Evolutionary conservation across 495 filamentous ascomycete genomes (phyloP).

Genomic region (Penicillium argentinense): DNA sequence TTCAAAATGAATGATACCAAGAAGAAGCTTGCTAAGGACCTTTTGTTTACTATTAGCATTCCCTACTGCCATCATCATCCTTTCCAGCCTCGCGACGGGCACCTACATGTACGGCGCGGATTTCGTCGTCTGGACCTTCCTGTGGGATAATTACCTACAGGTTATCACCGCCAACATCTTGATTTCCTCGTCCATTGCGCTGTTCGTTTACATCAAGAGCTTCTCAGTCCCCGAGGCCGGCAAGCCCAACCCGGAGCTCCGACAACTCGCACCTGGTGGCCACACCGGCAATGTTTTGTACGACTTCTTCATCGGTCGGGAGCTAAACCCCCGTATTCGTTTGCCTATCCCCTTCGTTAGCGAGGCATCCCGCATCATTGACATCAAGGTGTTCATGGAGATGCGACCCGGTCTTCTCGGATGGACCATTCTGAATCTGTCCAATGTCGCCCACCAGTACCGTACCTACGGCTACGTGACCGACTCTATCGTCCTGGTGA

Average conservation of each 20-base stretch:
- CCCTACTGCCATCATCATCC: conserved; percentile 65
- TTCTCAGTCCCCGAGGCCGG: conserved; percentile 72
- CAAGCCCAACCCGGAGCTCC: conserved; percentile 58
- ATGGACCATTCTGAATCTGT: conserved; percentile 84
- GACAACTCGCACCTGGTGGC: conserved; percentile 79
- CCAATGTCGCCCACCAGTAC: conserved; percentile 87
- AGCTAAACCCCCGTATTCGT: conserved; percentile 87
- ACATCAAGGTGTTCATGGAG: conserved; percentile 90
- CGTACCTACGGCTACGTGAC: conserved; percentile 76
- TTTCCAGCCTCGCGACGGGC: conserved; percentile 66
- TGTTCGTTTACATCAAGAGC: conserved; percentile 75
- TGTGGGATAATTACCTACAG: conserved; percentile 86
- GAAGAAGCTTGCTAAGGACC: conserved; percentile 5
- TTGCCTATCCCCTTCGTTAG: conserved; percentile 69
- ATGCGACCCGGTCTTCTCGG: conserved; percentile 87
- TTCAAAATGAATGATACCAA: not conserved
- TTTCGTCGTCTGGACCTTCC: conserved; percentile 88
- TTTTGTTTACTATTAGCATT: conserved; percentile 60
- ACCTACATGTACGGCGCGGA: conserved; percentile 75
- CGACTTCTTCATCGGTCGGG: conserved; percentile 96
- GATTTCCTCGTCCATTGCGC: conserved; percentile 65
- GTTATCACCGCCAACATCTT: conserved; percentile 81
- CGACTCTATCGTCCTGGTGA: conserved; percentile 83
- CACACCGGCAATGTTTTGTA: conserved; percentile 84
- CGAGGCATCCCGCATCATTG: conserved; percentile 59